phyloP scores from a whole-genome alignment of 1,284 basidiomycete species.

The Marasmius sp. region DNA sequence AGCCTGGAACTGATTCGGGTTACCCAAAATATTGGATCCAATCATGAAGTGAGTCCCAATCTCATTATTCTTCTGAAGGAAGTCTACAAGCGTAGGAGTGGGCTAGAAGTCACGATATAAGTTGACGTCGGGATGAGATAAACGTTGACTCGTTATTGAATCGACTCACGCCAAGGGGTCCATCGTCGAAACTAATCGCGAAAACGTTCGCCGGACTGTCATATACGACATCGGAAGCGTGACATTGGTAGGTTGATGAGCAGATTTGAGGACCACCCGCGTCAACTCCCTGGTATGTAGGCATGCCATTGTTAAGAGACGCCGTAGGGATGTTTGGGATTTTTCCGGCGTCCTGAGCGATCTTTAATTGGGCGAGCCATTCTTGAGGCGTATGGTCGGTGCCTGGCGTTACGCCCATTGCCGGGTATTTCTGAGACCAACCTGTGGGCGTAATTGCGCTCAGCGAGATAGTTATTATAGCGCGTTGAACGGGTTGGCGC shows the following conservation, averaged over 20 bases:
- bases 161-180: constrained; percentile 58
- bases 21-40: constrained; percentile 64
- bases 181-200: constrained; percentile 76
- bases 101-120: constrained; percentile 6
- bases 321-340: constrained; percentile 70
- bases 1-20: constrained; percentile 53
- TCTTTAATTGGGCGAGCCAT: constrained; percentile 70
- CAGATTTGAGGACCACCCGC: constrained; percentile 57
- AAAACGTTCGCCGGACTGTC: constrained; percentile 64
- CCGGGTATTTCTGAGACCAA: constrained; percentile 59
- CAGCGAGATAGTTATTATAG: constrained; percentile 1
- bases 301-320: constrained; percentile 40
- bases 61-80: constrained; percentile 60
- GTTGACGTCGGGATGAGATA: not conserved
- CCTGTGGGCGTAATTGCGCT: constrained; percentile 34
- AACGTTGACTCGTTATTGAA: not conserved
- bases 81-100: constrained; percentile 26
- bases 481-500: constrained; percentile 14
- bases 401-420: constrained; percentile 34
- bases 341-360: constrained; percentile 63
- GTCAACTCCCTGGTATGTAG: constrained; percentile 55
- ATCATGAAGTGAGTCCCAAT: constrained; percentile 83
- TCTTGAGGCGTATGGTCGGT: constrained; percentile 47
- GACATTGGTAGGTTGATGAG: constrained; percentile 68
- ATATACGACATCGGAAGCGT: constrained; percentile 61